A percentile compares a stretch with the other conserved stretches of the same genome.
Evolutionary conservation across 139 green algal species (phyloP).

Genomic region (Chlamydomonas sphaeroides): DNA sequence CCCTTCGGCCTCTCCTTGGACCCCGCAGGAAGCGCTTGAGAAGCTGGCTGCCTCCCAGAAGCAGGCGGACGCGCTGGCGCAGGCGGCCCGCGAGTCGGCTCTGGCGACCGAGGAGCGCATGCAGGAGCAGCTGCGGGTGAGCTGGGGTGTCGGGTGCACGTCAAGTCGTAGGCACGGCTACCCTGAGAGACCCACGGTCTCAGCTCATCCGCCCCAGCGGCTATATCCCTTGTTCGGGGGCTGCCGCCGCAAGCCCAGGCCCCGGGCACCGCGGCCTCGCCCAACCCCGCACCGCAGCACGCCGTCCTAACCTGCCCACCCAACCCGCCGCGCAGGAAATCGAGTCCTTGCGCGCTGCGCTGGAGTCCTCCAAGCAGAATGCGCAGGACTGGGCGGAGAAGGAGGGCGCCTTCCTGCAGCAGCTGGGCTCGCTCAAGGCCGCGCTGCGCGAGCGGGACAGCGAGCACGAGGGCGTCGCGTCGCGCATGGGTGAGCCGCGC

Average conservation of each 20-base stretch:
- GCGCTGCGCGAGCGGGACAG: conserved; percentile 21
- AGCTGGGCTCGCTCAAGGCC: conserved; percentile 44
- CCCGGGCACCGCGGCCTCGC: too few species aligned
- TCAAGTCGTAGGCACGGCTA: too few species aligned
- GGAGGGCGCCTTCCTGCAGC: conserved; percentile 40
- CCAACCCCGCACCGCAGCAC: too few species aligned
- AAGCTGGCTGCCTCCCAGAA: not conserved
- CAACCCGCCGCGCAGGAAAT: conserved; percentile 4
- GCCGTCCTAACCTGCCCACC: too few species aligned
- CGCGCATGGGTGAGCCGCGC: conserved; percentile 36
- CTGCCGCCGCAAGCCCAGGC: too few species aligned
- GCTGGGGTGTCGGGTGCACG: not conserved
- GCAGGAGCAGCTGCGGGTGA: conserved; percentile 36
- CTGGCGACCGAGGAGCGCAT: conserved; percentile 37
- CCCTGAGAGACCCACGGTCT: not conserved
- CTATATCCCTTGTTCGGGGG: too few species aligned
- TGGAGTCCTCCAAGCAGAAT: conserved; percentile 11
- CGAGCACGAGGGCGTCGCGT: conserved; percentile 40
- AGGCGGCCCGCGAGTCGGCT: not conserved
- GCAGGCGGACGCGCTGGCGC: conserved; percentile 24
- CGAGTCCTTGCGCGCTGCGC: conserved; percentile 7
- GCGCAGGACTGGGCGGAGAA: conserved; percentile 18
- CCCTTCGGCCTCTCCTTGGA: not conserved
- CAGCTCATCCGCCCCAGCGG: not conserved
- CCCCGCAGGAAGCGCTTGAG: conserved; percentile 8